Conservation (phyloP, 352 stramenopile genomes). For the Heterotrichella gracilis region DNA sequence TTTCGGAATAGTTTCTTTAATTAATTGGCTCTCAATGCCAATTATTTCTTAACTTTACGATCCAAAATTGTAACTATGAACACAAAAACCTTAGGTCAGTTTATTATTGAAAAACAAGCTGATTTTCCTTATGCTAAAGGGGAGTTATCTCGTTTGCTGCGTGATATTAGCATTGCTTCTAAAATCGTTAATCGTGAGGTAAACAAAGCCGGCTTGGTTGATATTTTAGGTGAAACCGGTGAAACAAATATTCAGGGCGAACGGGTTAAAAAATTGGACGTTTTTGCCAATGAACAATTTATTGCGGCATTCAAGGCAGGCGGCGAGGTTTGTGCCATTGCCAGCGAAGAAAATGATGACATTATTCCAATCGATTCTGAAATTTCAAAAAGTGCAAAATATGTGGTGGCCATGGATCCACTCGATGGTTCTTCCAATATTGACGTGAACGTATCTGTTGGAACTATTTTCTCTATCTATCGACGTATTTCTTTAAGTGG, state of each 20-base stretch:
- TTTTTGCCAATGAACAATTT: constrained; percentile 90
- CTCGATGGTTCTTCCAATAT: constrained; percentile 93
- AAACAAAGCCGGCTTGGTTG: not conserved
- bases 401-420: constrained; percentile 87
- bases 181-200: not conserved
- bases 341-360: constrained; percentile 13
- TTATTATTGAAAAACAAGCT: constrained; percentile 9
- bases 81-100: not conserved
- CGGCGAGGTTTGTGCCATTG: not conserved
- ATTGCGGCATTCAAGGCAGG: constrained; percentile 27
- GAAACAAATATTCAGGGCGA: constrained; percentile 65
- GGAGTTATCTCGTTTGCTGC: not conserved
- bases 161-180: not conserved
- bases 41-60: too few species aligned
- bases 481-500: constrained; percentile 15
- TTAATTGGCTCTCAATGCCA: too few species aligned
- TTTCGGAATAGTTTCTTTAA: too few species aligned
- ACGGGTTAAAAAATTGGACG: constrained; percentile 90
- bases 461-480: constrained; percentile 93
- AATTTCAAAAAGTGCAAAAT: constrained; percentile 33
- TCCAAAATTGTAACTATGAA: too few species aligned
- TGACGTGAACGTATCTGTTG: constrained; percentile 92
- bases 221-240: not conserved
- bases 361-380: not conserved
- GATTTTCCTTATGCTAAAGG: not conserved